phyloP scores from a whole-genome alignment of 1,284 basidiomycete species.

The Tranzscheliella williamsii region DNA sequence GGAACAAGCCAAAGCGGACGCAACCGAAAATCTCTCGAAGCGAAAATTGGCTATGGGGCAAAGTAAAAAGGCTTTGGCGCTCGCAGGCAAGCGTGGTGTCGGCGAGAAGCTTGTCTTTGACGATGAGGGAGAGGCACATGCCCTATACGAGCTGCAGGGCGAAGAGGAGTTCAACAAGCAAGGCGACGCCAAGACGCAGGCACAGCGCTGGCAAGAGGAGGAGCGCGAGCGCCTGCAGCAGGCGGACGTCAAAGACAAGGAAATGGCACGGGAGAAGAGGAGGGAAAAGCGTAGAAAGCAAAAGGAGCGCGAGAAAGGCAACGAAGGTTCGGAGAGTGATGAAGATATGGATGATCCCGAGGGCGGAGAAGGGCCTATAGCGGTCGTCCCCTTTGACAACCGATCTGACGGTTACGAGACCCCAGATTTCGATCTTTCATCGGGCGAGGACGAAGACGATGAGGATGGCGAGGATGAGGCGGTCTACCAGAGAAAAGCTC shows the following conservation, averaged over 20 bases:
- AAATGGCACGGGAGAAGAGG: slow-evolving; percentile 52
- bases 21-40: slow-evolving; percentile 66
- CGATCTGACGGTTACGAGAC: slow-evolving; percentile 54
- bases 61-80: slow-evolving; percentile 78
- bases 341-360: slow-evolving; percentile 58
- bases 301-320: slow-evolving; percentile 80
- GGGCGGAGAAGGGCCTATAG: slow-evolving; percentile 62
- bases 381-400: slow-evolving; percentile 38
- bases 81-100: slow-evolving; percentile 80
- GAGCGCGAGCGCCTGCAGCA: slow-evolving; percentile 85
- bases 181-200: slow-evolving; percentile 74
- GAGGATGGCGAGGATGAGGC: slow-evolving; percentile 15
- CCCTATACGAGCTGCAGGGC: slow-evolving; percentile 73
- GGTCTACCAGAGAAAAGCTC: slow-evolving; percentile 1
- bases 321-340: slow-evolving; percentile 52
- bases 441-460: slow-evolving; percentile 14
- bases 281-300: slow-evolving; percentile 69
- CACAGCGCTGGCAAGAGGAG: slow-evolving; percentile 72
- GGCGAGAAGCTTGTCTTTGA: slow-evolving; percentile 78
- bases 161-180: slow-evolving; percentile 72
- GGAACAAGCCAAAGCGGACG: slow-evolving; percentile 59
- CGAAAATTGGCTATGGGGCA: slow-evolving; percentile 72
- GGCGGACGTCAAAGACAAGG: slow-evolving; percentile 64
- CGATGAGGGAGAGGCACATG: slow-evolving; percentile 66
- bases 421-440: slow-evolving; percentile 50